phyloP scores from a whole-genome alignment of 148 eudicot species.

The Heliamphora exappendiculata region DNA sequence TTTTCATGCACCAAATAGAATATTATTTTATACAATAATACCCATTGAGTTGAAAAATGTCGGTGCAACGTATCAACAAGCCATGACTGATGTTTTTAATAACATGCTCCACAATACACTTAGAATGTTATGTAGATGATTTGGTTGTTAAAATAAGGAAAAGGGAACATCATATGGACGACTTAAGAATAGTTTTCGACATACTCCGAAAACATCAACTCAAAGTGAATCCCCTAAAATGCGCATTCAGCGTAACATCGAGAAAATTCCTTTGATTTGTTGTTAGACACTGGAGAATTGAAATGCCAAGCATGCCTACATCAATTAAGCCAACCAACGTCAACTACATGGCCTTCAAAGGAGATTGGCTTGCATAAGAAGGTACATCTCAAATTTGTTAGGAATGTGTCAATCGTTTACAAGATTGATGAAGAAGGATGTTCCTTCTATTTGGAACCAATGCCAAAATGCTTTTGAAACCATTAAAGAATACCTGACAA shows the following conservation, averaged over 20 bases:
- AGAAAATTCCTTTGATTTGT: constrained; percentile 5
- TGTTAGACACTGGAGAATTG: constrained; percentile 3
- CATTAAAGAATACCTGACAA: not conserved
- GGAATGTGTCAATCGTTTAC: constrained; percentile 1
- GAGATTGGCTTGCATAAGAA: not conserved
- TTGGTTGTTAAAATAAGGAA: not conserved
- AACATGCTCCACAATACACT: not conserved
- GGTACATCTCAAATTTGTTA: not conserved
- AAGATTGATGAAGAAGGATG: not conserved
- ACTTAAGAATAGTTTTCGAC: not conserved
- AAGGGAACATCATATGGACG: not conserved
- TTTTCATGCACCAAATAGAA: not conserved
- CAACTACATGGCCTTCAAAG: not conserved
- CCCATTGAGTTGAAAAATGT: not conserved
- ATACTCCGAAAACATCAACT: not conserved
- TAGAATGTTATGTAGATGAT: not conserved
- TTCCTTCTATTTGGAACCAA: constrained; percentile 1
- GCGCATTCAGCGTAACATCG: not conserved
- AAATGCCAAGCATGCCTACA: too few species aligned
- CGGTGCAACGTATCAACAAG: not conserved
- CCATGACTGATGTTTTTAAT: not conserved
- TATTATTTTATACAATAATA: not conserved
- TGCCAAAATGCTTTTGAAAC: not conserved
- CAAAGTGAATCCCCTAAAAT: not conserved
- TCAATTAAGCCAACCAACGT: not conserved